Evolutionary conservation across 2,329 filamentous ascomycete genomes (phyloP), one percentile per base, ranked within the genome.

Genomic region (Monosporascus sp.): DNA sequence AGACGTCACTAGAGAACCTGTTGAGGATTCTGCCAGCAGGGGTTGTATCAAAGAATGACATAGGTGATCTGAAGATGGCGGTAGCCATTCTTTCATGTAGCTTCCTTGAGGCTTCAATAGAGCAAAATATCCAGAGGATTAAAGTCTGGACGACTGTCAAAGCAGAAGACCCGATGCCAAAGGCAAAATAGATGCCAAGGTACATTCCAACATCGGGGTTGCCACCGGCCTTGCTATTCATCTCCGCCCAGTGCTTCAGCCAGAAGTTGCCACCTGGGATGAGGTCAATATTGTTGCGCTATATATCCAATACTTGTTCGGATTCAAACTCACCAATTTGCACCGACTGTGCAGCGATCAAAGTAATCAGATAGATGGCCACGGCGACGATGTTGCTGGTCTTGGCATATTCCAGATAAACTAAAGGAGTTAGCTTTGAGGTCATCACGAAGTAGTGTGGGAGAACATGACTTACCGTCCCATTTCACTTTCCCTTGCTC

Each of bases 401-500:
- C 73, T 91, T 96, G 53, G 94, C 95, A 65, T 99, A 99, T 72
- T 97, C 92, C 18, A 79, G 77, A 67, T 99, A 99, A 28, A 99
- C 93, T 63, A 66, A 14, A 31, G 7, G 31, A 50, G 46, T 62
- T 48, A 63, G 57, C 48, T 50, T 51, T 48, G 3, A 15, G 15
- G 37, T 35, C n/a, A 37, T 22, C 5, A n/a, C 28, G 7, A 2
- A 31, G 20, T 49, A 46, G 9, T 43, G 43, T 35, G 43, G 40
- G 11, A 43, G 8, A 49, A 51, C 9, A 35, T 35, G 7, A 62
- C 71, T 46, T 66, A 76, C 74, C 72, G 59, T 86, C 82, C 92
- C 94, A 97, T 72, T 97, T 97, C 62, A 99, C 94, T 70, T 97
- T 97, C 65, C 94, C 94, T 73, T 99, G 91, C 70, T 99, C 91